Conservation (phyloP, 495 filamentous ascomycete genomes). For the Bacidia rubella region DNA sequence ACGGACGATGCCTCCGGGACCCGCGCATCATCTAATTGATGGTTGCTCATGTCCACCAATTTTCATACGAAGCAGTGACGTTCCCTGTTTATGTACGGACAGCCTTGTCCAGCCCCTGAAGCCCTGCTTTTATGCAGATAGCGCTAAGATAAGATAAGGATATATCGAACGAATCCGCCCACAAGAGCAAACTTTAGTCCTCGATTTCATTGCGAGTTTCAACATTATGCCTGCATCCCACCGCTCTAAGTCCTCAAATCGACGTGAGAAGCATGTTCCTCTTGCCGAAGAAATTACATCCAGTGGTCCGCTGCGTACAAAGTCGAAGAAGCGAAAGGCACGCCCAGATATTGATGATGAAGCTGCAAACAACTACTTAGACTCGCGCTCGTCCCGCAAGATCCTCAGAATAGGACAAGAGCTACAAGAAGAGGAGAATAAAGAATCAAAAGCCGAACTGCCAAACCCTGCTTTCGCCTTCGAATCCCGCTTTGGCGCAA, state of each 20-base stretch:
- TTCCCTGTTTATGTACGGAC: no score
- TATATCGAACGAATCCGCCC: no score
- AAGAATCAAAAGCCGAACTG: constrained; percentile 29
- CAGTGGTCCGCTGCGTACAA: constrained; percentile 45
- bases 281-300: constrained; percentile 58
- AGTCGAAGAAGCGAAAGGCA: constrained; percentile 43
- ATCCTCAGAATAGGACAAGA: constrained; percentile 80
- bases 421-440: constrained; percentile 60
- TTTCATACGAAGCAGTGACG: no score
- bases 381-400: constrained; percentile 72
- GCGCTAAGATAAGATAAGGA: background rate
- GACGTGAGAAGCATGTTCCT: constrained; percentile 41
- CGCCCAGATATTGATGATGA: constrained; percentile 43
- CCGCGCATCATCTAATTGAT: no score
- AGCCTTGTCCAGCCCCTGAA: no score
- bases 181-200: no score
- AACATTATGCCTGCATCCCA: background rate
- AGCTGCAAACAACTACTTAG: constrained; percentile 43
- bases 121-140: no score
- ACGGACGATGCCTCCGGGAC: no score
- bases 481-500: constrained; percentile 40
- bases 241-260: background rate
- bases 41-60: no score
- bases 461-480: constrained; percentile 53
- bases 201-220: background rate